These are phyloP conservation scores for Calonectria multiphialidica DNA, from an alignment of 2,329 filamentous ascomycete genomes.

Conservation along the genomic window DNA sequence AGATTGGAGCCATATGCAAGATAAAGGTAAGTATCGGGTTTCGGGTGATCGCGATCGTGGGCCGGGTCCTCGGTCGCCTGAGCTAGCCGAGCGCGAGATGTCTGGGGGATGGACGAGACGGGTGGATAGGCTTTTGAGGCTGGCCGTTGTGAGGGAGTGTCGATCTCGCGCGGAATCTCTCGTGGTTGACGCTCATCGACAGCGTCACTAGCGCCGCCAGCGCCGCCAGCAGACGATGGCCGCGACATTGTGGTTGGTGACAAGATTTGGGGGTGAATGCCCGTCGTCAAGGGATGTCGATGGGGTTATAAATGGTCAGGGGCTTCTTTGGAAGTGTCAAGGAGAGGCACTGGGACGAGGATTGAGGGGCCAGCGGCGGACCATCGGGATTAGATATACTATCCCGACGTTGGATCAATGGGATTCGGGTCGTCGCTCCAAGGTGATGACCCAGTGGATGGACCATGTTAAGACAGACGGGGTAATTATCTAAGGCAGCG, in stretches of 20 bases:
- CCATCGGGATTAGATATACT: background rate
- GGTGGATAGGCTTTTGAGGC: slow-evolving; percentile 42
- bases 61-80: slow-evolving; percentile 43
- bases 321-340: background rate
- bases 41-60: slow-evolving; percentile 36
- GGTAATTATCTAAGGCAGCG: background rate
- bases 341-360: no score
- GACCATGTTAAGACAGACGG: background rate
- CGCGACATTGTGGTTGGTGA: slow-evolving; percentile 28
- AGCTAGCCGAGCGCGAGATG: slow-evolving; percentile 44
- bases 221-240: slow-evolving; percentile 8
- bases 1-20: slow-evolving; percentile 95
- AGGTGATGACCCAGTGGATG: background rate
- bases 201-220: slow-evolving; percentile 1
- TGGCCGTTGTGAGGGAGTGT: slow-evolving; percentile 33
- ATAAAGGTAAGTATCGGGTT: slow-evolving; percentile 74
- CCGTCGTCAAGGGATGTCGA: background rate
- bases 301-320: background rate
- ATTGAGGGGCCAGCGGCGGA: background rate
- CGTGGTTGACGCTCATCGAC: slow-evolving; percentile 22
- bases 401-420: background rate
- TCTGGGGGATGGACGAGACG: slow-evolving; percentile 48
- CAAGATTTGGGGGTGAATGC: background rate
- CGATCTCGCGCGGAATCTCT: slow-evolving; percentile 42
- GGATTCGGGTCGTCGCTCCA: slow-evolving; percentile 6